These are phyloP conservation scores for Falciphora oryzae DNA, from an alignment of 2,329 filamentous ascomycete species.

Conservation along the genomic window DNA sequence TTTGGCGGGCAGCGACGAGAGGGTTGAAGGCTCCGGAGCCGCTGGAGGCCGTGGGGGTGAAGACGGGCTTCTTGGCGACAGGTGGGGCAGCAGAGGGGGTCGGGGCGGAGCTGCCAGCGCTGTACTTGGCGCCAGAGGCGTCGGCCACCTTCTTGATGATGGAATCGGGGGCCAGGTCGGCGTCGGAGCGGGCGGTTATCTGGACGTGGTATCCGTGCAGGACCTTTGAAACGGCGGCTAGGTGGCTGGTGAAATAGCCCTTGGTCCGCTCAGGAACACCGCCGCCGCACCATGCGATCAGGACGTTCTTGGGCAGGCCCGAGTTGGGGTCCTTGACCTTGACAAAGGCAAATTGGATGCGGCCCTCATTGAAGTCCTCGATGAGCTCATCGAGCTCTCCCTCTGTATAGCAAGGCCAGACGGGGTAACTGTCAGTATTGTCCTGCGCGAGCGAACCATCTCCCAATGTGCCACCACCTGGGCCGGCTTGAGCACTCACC, in stretches of 20 bases:
- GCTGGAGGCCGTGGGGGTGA: constrained; percentile 64
- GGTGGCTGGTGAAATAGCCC: constrained; percentile 95
- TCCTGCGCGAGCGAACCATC: not conserved
- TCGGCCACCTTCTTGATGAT: constrained; percentile 94
- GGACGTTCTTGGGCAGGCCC: constrained; percentile 78
- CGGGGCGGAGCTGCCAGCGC: constrained; percentile 56
- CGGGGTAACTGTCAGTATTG: constrained; percentile 8
- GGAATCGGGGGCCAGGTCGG: constrained; percentile 77
- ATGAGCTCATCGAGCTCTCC: constrained; percentile 85
- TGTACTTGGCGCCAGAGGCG: constrained; percentile 92
- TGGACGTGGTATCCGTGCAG: constrained; percentile 97
- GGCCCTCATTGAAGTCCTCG: constrained; percentile 94
- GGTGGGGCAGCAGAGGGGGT: constrained; percentile 53
- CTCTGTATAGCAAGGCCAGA: constrained; percentile 46
- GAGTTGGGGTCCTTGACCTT: constrained; percentile 96
- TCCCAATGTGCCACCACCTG: not conserved
- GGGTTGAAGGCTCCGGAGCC: constrained; percentile 55
- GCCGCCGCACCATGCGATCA: constrained; percentile 96
- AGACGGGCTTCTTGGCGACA: constrained; percentile 81
- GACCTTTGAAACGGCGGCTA: constrained; percentile 82
- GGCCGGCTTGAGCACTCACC: constrained; percentile 40
- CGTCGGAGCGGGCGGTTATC: constrained; percentile 88
- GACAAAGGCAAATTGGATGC: constrained; percentile 93
- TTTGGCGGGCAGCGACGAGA: constrained; percentile 59
- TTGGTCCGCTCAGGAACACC: constrained; percentile 98